Percentiles rank a stretch among this genome's conserved stretches.
Conservation (phyloP, 495 filamentous ascomycete species). For the Acidomyces sp. region DNA sequence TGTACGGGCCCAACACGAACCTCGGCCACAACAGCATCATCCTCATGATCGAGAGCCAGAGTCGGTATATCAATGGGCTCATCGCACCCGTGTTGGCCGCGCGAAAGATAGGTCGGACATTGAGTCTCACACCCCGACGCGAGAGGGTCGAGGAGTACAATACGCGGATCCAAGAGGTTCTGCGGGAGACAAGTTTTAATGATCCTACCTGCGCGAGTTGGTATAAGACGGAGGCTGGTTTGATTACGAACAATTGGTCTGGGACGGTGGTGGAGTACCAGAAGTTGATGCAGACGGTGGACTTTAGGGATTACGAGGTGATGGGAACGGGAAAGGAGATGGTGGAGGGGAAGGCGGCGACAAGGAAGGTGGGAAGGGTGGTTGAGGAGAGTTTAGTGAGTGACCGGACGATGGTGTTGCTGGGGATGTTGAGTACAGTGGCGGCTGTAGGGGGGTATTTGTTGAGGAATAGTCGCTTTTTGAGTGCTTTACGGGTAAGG, state of each 20-base stretch:
- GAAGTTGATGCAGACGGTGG: constrained; percentile 29
- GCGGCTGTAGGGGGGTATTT: constrained; percentile 19
- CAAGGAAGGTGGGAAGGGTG: constrained; percentile 32
- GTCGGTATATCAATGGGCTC: constrained; percentile 38
- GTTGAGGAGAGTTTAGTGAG: constrained; percentile 33
- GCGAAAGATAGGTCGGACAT: constrained; percentile 25
- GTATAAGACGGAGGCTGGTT: constrained; percentile 42
- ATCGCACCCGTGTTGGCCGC: constrained; percentile 33
- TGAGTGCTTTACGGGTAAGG: constrained; percentile 12
- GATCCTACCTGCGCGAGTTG: constrained; percentile 43
- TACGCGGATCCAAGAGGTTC: constrained; percentile 31
- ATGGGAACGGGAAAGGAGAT: constrained; percentile 29
- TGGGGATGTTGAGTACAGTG: constrained; percentile 26
- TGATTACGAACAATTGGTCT: constrained; percentile 46
- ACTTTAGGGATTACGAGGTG: constrained; percentile 32
- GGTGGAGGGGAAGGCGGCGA: constrained; percentile 27
- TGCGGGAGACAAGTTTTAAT: constrained; percentile 36
- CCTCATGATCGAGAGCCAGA: constrained; percentile 48
- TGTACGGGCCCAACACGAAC: constrained; percentile 47
- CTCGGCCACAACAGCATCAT: constrained; percentile 39
- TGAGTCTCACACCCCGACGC: constrained; percentile 31
- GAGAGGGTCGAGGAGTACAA: constrained; percentile 34
- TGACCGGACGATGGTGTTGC: constrained; percentile 23
- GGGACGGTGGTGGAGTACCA: constrained; percentile 41
- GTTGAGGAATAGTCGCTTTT: constrained; percentile 13